A percentile compares a stretch with the other conserved stretches of the same genome.
phyloP scores from a whole-genome alignment of 768 basidiomycete genomes.

The Steccherinum ochraceum region DNA sequence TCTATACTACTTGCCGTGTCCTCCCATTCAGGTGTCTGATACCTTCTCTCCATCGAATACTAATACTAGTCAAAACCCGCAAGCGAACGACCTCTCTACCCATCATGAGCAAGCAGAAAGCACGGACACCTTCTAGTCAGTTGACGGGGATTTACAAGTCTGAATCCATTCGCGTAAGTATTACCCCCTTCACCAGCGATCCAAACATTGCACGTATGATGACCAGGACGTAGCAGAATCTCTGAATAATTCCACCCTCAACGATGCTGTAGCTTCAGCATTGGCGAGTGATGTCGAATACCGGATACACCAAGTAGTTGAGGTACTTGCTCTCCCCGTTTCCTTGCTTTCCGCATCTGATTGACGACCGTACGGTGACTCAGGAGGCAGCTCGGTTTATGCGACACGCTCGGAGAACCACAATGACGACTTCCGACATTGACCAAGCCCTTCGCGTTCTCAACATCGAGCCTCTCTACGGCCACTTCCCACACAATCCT shows the following conservation, averaged over 20 bases:
- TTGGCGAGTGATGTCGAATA: constrained; percentile 97
- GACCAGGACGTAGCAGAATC: constrained; percentile 87
- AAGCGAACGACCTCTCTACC: too few relatives aligned
- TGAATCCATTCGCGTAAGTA: constrained; percentile 22
- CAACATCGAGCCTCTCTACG: constrained; percentile 95
- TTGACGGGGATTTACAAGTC: constrained; percentile 23
- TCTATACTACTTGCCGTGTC: too few relatives aligned
- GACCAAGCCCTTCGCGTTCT: constrained; percentile 90
- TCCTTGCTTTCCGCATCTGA: neutral
- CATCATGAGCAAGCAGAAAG: constrained; percentile 21
- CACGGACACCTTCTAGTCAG: constrained; percentile 10
- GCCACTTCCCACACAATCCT: constrained; percentile 63
- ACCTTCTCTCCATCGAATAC: too few relatives aligned
- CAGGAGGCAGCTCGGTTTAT: constrained; percentile 97
- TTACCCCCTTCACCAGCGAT: constrained; percentile 6
- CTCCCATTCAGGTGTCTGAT: too few relatives aligned
- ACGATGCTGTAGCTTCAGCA: constrained; percentile 74
- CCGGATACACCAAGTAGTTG: constrained; percentile 89
- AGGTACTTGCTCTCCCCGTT: constrained; percentile 49
- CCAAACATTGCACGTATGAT: too few relatives aligned
- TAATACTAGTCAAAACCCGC: too few relatives aligned
- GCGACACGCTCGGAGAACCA: constrained; percentile 89
- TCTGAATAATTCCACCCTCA: constrained; percentile 65
- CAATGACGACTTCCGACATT: constrained; percentile 83
- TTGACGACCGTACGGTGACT: neutral